phyloP scores from a whole-genome alignment of 2,329 filamentous ascomycete species.

The Clonostachys sp. region DNA sequence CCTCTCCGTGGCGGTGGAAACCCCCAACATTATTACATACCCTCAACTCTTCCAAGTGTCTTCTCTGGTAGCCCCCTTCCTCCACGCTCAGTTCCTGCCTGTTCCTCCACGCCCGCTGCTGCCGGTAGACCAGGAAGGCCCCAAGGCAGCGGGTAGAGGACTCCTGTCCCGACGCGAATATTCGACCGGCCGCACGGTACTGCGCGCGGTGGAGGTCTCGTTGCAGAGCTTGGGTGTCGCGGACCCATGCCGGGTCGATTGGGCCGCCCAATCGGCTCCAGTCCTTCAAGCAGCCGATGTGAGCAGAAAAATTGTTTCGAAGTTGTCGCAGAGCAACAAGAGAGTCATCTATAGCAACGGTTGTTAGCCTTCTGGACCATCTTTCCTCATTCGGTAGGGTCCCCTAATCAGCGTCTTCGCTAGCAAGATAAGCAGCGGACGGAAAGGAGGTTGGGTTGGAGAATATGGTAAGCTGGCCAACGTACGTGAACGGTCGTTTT shows the following conservation, averaged over 20 bases:
- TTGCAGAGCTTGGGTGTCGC: conserved; percentile 43
- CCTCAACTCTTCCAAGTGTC: conserved; percentile 41
- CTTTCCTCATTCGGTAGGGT: conserved; percentile 3
- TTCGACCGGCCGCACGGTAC: conserved; percentile 51
- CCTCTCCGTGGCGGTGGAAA: conserved; percentile 50
- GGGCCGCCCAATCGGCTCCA: conserved; percentile 51
- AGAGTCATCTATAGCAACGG: conserved; percentile 36
- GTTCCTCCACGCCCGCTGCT: conserved; percentile 32
- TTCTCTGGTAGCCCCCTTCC: conserved; percentile 27
- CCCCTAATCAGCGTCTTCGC: no score
- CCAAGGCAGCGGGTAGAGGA: conserved; percentile 46
- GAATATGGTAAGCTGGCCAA: conserved; percentile 3
- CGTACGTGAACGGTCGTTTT: conserved; percentile 50
- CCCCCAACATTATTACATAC: conserved; percentile 47
- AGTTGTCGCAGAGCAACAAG: conserved; percentile 43
- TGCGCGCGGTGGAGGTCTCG: conserved; percentile 52
- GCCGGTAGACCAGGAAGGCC: conserved; percentile 48
- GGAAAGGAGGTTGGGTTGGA: not conserved
- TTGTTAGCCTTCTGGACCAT: conserved; percentile 7
- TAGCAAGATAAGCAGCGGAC: not conserved
- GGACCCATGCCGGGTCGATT: conserved; percentile 51
- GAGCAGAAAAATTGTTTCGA: conserved; percentile 37
- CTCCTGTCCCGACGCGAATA: conserved; percentile 47
- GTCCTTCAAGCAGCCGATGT: conserved; percentile 44
- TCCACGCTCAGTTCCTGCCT: conserved; percentile 6